Percentiles rank a stretch among this genome's conserved stretches.
These are phyloP conservation scores for Cercospora canescens DNA, from an alignment of 2,329 filamentous ascomycete species.

Conservation along the genomic window DNA sequence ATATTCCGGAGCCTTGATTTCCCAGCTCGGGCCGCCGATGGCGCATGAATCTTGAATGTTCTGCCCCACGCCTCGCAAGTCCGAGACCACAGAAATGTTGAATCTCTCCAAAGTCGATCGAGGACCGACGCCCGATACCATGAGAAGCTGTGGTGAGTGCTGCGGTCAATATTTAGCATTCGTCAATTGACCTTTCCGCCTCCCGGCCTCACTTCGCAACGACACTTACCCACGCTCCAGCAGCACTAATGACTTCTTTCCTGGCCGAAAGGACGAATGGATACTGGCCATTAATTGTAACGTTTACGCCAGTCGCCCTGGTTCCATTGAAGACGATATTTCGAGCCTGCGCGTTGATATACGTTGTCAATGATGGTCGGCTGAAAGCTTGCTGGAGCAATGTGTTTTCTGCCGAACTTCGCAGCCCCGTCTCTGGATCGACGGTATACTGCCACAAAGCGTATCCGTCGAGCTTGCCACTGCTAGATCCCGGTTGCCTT, in stretches of 20 bases:
- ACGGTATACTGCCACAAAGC: slow-evolving; percentile 33
- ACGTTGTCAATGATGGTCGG: slow-evolving; percentile 31
- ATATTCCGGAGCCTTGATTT: slow-evolving; percentile 17
- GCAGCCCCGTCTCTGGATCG: slow-evolving; percentile 30
- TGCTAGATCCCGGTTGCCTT: slow-evolving; percentile 32
- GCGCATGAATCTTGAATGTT: slow-evolving; percentile 48
- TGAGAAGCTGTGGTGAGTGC: slow-evolving; percentile 35
- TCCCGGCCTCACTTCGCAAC: not conserved
- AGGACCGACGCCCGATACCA: slow-evolving; percentile 34
- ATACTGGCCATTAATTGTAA: slow-evolving; percentile 28
- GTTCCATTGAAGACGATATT: slow-evolving; percentile 35
- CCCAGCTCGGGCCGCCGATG: slow-evolving; percentile 15
- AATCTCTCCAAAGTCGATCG: slow-evolving; percentile 42
- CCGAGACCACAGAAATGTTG: slow-evolving; percentile 47
- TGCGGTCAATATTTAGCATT: too few species aligned
- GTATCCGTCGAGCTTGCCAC: slow-evolving; percentile 26
- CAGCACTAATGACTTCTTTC: slow-evolving; percentile 36
- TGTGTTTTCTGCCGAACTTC: slow-evolving; percentile 29
- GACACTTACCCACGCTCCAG: slow-evolving; percentile 24
- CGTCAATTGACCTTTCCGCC: too few species aligned
- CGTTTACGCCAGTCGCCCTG: slow-evolving; percentile 28
- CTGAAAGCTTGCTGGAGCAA: slow-evolving; percentile 27
- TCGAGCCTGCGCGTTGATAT: slow-evolving; percentile 35
- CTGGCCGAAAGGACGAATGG: slow-evolving; percentile 31
- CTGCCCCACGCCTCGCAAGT: slow-evolving; percentile 54